These are phyloP conservation scores for Suhomyces faveliae DNA, from an alignment of 805 yeast genomes.

Conservation along the genomic window DNA sequence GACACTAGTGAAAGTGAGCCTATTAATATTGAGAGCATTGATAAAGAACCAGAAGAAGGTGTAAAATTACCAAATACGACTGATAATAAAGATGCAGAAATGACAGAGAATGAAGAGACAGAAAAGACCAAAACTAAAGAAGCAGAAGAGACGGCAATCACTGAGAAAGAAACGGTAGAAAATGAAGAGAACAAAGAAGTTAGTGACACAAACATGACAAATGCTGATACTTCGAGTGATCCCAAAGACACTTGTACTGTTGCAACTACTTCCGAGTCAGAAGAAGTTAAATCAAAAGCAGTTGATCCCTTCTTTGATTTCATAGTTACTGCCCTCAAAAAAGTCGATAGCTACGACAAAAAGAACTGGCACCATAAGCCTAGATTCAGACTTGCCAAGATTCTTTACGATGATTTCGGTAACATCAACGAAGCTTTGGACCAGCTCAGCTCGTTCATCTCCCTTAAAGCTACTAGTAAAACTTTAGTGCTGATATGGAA, in stretches of 20 bases:
- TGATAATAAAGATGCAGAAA: conserved; percentile 1
- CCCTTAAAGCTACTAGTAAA: conserved; percentile 65
- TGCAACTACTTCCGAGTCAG: neutral
- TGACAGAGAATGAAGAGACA: conserved; percentile 13
- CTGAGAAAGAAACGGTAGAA: no score
- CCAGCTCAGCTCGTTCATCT: conserved; percentile 62
- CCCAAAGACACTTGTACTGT: conserved; percentile 1
- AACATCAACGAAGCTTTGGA: conserved; percentile 55
- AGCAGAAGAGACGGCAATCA: no score
- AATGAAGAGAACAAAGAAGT: no score
- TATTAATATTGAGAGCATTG: no score
- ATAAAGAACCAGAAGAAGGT: no score
- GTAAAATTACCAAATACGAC: neutral
- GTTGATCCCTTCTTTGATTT: conserved; percentile 33
- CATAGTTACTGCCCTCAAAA: conserved; percentile 47
- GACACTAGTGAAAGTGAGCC: neutral
- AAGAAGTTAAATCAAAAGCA: neutral
- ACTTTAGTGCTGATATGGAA: conserved; percentile 87
- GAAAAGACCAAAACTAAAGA: conserved; percentile 9
- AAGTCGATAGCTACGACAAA: conserved; percentile 59
- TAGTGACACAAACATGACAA: no score
- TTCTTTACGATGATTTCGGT: conserved; percentile 53
- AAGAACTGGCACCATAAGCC: conserved; percentile 94
- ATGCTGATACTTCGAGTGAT: conserved; percentile 4
- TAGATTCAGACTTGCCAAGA: conserved; percentile 63